Percentiles rank a stretch among this genome's conserved stretches.
phyloP scores from a whole-genome alignment of 2,329 filamentous ascomycete species.

The Cladosporium cucumerinum region DNA sequence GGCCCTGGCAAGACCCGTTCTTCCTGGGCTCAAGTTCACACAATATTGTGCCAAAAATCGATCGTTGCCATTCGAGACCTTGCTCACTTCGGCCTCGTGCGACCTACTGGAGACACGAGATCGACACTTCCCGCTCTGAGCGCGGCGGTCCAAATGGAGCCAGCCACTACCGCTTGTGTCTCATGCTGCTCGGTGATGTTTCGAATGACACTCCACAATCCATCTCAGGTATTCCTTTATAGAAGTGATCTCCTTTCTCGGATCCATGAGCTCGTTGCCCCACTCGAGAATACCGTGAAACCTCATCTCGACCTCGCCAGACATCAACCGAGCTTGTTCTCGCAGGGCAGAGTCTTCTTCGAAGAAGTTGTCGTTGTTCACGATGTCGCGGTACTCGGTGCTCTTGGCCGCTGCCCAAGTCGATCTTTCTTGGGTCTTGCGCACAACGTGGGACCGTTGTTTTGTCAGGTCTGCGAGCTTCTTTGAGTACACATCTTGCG shows the following conservation, averaged over 20 bases:
- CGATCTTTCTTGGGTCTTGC: background rate
- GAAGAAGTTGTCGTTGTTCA: background rate
- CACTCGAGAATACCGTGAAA: background rate
- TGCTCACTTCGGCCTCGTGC: too few species aligned
- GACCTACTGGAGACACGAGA: background rate
- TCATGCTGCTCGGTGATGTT: background rate
- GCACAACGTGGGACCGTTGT: background rate
- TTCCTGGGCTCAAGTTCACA: too few species aligned
- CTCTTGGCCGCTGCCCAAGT: background rate
- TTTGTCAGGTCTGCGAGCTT: background rate
- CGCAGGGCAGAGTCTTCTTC: background rate
- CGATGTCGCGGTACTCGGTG: background rate
- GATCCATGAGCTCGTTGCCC: background rate
- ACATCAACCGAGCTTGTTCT: background rate
- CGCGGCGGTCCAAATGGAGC: background rate
- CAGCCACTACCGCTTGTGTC: background rate
- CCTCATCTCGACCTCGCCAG: background rate
- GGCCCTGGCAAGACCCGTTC: too few species aligned
- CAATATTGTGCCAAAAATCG: too few species aligned
- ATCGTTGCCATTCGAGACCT: too few species aligned
- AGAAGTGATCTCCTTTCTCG: background rate
- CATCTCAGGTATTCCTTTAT: background rate
- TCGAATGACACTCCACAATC: background rate
- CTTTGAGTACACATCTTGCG: background rate
- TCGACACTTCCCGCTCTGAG: background rate